Evolutionary conservation across 495 filamentous ascomycete species (phyloP).

Genomic region (Polyplosphaeria fusca): DNA sequence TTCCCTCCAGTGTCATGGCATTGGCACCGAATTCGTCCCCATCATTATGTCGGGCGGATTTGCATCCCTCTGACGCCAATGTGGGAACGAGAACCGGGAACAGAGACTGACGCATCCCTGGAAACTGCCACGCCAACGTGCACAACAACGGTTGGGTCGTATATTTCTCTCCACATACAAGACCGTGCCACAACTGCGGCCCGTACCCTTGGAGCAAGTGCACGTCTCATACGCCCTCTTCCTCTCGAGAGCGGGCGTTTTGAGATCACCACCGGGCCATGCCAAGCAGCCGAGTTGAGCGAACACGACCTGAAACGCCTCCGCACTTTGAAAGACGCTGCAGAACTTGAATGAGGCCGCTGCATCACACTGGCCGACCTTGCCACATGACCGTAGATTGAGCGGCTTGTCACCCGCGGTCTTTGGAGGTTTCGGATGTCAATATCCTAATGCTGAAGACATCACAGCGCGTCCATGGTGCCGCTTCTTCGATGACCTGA

Average conservation of each 20-base stretch:
- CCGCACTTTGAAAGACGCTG: not conserved
- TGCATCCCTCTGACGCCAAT: too few relatives aligned
- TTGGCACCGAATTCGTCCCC: too few relatives aligned
- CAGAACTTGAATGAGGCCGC: not conserved
- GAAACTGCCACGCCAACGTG: not conserved
- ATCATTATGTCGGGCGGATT: too few relatives aligned
- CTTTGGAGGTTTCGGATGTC: too few relatives aligned
- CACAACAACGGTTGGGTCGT: not conserved
- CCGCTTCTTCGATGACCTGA: too few relatives aligned
- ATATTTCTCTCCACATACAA: not conserved
- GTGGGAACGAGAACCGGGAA: too few relatives aligned
- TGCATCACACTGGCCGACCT: not conserved
- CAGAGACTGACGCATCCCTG: too few relatives aligned
- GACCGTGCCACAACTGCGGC: not conserved
- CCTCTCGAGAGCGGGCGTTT: not conserved
- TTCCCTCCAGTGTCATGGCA: too few relatives aligned
- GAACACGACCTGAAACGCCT: not conserved
- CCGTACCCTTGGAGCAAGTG: not conserved
- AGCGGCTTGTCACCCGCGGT: too few relatives aligned
- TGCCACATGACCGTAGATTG: too few relatives aligned
- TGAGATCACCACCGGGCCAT: not conserved
- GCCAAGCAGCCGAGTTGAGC: not conserved
- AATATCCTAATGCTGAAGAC: too few relatives aligned
- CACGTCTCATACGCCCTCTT: not conserved
- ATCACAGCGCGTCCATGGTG: too few relatives aligned